Conservation (phyloP, 2,329 filamentous ascomycete species). For the Raffaelea ambrosiae region DNA sequence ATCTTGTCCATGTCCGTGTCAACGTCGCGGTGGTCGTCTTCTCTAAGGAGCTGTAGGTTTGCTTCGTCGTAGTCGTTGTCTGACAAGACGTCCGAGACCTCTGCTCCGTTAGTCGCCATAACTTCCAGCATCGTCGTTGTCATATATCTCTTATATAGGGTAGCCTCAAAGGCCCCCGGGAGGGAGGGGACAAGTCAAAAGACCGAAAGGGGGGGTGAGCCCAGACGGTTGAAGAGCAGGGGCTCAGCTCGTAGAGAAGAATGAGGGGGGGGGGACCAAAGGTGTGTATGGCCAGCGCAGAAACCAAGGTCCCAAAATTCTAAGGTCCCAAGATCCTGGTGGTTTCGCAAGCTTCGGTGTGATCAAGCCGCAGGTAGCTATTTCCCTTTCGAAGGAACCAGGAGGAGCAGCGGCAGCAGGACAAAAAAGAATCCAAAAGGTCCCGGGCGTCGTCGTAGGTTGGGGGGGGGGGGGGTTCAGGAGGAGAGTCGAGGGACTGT, state of each 20-base stretch:
- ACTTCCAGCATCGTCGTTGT: constrained; percentile 46
- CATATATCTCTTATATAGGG: constrained; percentile 43
- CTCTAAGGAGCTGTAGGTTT: constrained; percentile 30
- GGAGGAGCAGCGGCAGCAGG: too few relatives aligned
- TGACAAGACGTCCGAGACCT: constrained; percentile 51
- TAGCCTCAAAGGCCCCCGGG: constrained; percentile 9
- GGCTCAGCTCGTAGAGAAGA: neutral
- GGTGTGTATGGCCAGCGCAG: neutral
- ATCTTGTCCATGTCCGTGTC: constrained; percentile 40
- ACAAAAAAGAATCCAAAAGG: neutral
- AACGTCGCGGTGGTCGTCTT: constrained; percentile 29
- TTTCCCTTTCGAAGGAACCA: too few relatives aligned
- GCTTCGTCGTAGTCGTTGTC: constrained; percentile 47
- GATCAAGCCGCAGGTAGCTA: too few relatives aligned
- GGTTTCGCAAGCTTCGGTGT: too few relatives aligned
- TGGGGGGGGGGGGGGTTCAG: neutral
- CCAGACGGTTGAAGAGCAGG: neutral
- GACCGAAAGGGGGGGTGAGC: constrained; percentile 1
- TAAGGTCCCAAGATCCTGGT: too few relatives aligned
- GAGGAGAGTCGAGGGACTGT: neutral
- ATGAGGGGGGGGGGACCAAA: neutral
- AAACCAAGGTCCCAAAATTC: too few relatives aligned
- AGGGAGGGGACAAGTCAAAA: constrained; percentile 5
- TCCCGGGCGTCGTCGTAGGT: neutral
- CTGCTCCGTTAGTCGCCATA: constrained; percentile 42